Percentiles rank a stretch among this genome's conserved stretches.
These are phyloP conservation scores for Balakata baccata DNA, from an alignment of 345 rosid genomes.

Conservation along the genomic window DNA sequence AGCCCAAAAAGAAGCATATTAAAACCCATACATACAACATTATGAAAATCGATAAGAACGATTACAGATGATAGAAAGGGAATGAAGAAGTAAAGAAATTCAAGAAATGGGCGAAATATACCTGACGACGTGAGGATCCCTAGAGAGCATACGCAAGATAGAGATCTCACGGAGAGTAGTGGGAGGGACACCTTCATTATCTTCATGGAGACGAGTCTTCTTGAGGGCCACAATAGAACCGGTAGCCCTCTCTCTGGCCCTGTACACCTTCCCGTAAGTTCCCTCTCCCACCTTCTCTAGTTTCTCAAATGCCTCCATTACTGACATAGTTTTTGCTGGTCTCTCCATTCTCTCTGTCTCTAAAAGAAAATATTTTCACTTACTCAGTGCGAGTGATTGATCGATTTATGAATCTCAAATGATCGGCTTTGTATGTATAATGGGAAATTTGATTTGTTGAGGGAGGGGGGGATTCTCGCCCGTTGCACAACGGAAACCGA, in stretches of 20 bases:
- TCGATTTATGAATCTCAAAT: not conserved
- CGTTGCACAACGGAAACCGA: slow-evolving; percentile 11
- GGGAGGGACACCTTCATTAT: slow-evolving; percentile 97
- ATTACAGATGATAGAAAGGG: no score
- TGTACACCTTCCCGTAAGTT: slow-evolving; percentile 92
- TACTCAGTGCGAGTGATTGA: not conserved
- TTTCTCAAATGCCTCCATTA: slow-evolving; percentile 90
- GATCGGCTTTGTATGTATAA: no score
- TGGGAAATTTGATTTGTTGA: no score
- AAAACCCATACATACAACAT: no score
- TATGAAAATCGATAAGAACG: not conserved
- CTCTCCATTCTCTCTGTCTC: slow-evolving; percentile 11
- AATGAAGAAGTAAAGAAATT: not conserved
- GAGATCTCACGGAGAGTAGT: slow-evolving; percentile 98
- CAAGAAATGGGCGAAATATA: slow-evolving; percentile 2
- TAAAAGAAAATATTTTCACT: not conserved
- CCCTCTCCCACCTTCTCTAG: slow-evolving; percentile 99
- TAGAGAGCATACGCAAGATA: slow-evolving; percentile 95
- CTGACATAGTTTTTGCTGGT: slow-evolving; percentile 33
- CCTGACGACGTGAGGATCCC: slow-evolving; percentile 89
- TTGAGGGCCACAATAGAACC: slow-evolving; percentile 90
- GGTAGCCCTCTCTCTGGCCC: slow-evolving; percentile 91
- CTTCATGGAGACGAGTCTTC: slow-evolving; percentile 97
- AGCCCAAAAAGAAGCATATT: no score
- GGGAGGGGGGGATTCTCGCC: slow-evolving; percentile 11